Evolutionary conservation across 345 rosid genomes (phyloP), one percentile per base, ranked within the genome.

Genomic region (Citrus mangshanensis): DNA sequence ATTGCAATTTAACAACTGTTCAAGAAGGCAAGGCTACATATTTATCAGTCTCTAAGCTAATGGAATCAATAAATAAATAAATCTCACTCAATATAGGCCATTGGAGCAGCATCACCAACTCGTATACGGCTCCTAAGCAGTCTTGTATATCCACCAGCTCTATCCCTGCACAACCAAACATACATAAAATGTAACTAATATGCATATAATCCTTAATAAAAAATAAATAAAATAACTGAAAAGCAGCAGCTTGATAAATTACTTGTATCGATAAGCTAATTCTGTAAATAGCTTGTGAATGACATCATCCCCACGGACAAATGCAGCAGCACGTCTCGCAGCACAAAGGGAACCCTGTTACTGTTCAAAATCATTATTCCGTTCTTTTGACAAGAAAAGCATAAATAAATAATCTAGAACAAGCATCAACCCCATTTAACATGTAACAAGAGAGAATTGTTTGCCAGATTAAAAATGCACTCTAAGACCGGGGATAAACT

Each of bases 81-180:
- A 25, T 79, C 92, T 87, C 86, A 95, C 99, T 93, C 99, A 54
- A 93, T 91, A 84, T 93, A 93, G 69, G 98, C 97, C 98, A 93
- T 92, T 51, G 89, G 91, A 61, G 97, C 99, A 81, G 98, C 99
- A 86, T 95, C 99, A 79, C 97, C 98, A 84, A 91, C 95, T 76
- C 99, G 86, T 9, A 93, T 90, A 73, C 97, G 98, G 51, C 98
- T 92, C 37, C 94, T 88, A 34, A 93, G 97, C 81, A 93, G 61
- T 87, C 97, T 93, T 10, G 99, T 92, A 86, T 91, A 95, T 72
- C 98, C 99, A 80, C 99, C 98, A 54, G 93, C 88, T 88, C 99
- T 87, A 75, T 93, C 97, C 79, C 98, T 95, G 90, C 67, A 76
- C 69, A 22, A 70, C 78, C 81, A 25, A 78, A 13, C 70, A 78